Conservation (phyloP, 345 rosid species). For the Eucalyptus fibrosa region DNA sequence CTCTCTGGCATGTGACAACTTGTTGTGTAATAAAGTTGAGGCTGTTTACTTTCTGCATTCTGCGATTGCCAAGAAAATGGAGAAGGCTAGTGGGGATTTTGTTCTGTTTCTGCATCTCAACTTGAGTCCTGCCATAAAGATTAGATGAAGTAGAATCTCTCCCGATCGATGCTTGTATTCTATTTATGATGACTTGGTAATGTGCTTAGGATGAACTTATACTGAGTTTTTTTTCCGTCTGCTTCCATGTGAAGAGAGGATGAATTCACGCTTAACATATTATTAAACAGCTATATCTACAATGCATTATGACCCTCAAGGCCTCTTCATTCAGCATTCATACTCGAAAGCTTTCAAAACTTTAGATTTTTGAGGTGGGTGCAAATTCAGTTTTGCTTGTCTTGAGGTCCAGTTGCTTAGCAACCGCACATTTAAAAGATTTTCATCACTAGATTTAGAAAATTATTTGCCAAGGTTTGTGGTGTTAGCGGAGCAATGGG, state of each 20-base stretch:
- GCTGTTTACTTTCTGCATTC: background rate
- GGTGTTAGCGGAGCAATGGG: background rate
- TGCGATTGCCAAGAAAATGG: background rate
- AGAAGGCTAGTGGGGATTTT: background rate
- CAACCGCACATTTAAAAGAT: background rate
- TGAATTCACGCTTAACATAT: background rate
- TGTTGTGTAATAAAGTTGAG: background rate
- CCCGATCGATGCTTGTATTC: background rate
- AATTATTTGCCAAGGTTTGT: background rate
- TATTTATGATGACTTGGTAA: background rate
- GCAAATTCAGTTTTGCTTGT: background rate
- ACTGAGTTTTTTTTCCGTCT: background rate
- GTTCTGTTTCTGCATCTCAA: background rate
- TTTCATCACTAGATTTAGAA: background rate
- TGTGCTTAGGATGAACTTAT: background rate
- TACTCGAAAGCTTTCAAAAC: background rate
- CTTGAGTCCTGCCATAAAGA: background rate
- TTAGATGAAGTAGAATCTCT: background rate
- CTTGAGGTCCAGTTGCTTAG: background rate
- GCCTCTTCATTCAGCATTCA: background rate
- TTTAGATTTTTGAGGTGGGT: background rate
- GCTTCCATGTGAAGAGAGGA: background rate
- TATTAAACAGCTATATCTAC: background rate
- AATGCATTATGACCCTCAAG: background rate
- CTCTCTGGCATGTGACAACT: background rate